Base-by-base conservation (phyloP, 192 early-diverging fungal genomes). In the Coemansia sp. region DNA sequence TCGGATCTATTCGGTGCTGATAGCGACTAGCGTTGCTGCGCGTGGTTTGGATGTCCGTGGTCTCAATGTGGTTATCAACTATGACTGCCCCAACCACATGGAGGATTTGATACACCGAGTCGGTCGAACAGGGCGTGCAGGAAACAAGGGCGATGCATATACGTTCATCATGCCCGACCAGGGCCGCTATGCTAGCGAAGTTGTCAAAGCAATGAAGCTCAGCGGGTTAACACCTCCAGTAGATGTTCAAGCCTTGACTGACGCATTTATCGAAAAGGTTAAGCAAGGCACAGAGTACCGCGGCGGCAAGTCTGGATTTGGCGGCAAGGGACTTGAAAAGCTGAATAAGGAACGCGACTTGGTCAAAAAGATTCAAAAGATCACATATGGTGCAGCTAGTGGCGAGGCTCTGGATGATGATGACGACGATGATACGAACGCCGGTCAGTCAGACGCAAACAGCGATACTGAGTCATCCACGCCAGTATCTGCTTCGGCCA, bases 101-200 rank as follows among this genome's bases (percentile, higher is more conserved):
- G 97, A 99, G 59, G 97, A 99, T 52, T 93, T 98, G 73, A 93
- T 99, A 2, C 97, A 99, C 73, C 93, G 97, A 42, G 93, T 96
- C 15, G 97, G 97, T 7, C 84, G 97, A 38, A 99, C 97, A 0
- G 97, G 97, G 33, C 89, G 97, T 44, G 97, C 97, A 0, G 97
- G 97, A 48, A 94, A 96, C 71, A 98, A 92, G 66, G 97, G 97
- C 43, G 91, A 90, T 7, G 94, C 97, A 0, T 95, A 91, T 61
- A 97, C 97, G 0, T 99, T 98, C 65, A 89, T 99, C 54, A 91
- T 91, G 1, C 91, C 91, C 7, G 91, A 94, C 34, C 95, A 99
- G 64, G 95, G 95, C 46, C 80, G 87, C 23, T 99, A 92, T 66
- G 92, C 95, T 18, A 91, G 84, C 57, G 90, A 95, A 62, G 88